These are phyloP conservation scores for Astrothelium subdiscretum DNA, from an alignment of 495 filamentous ascomycete genomes.

Conservation along the genomic window DNA sequence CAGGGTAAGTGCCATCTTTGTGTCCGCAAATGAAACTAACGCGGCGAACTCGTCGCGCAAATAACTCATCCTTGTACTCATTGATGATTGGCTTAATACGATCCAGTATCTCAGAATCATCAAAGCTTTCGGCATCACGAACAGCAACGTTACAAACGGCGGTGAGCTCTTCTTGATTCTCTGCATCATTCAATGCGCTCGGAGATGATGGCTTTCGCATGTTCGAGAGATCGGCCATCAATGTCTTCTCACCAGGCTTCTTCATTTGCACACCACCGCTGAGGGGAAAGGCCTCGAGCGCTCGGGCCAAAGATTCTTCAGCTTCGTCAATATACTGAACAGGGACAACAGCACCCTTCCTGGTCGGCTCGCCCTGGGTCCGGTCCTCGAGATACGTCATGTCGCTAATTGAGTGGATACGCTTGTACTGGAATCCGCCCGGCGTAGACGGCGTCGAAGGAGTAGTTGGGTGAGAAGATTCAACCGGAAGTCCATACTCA, in stretches of 20 bases:
- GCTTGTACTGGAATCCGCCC: constrained; percentile 51
- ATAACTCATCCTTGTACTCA: constrained; percentile 74
- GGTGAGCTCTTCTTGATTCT: constrained; percentile 64
- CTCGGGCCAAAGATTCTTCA: constrained; percentile 70
- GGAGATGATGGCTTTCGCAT: constrained; percentile 44
- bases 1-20: constrained; percentile 87
- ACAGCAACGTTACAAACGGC: constrained; percentile 87
- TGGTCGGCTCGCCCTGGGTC: constrained; percentile 58
- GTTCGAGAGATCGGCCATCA: constrained; percentile 57
- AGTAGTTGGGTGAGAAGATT: constrained; percentile 65
- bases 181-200: constrained; percentile 30
- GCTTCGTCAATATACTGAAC: constrained; percentile 87
- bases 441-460: constrained; percentile 64
- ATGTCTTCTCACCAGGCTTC: constrained; percentile 29
- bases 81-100: constrained; percentile 65
- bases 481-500: constrained; percentile 71
- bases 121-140: constrained; percentile 74
- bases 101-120: constrained; percentile 67
- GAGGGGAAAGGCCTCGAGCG: constrained; percentile 68
- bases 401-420: constrained; percentile 89
- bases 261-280: constrained; percentile 31
- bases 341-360: constrained; percentile 89
- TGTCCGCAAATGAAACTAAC: constrained; percentile 94
- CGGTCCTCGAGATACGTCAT: constrained; percentile 73
- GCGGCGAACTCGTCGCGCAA: constrained; percentile 69